A percentile compares a stretch with the other conserved stretches of the same genome.
phyloP scores from a whole-genome alignment of 352 stramenopile species.

The Phytophthora hibernalis region DNA sequence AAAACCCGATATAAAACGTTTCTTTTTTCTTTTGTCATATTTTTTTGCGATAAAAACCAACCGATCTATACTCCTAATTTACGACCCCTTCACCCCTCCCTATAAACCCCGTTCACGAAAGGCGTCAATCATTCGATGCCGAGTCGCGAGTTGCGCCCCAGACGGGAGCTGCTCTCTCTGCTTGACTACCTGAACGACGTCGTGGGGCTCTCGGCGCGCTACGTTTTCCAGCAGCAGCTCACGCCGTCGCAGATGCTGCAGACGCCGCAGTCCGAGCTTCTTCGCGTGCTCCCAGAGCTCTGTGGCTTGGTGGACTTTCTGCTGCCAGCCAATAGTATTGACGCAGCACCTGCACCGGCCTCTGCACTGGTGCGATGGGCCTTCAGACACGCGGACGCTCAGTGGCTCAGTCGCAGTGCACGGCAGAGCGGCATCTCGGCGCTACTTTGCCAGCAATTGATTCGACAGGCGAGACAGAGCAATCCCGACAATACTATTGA shows the following conservation, averaged over 20 bases:
- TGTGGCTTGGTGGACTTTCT: constrained; percentile 48
- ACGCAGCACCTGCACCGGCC: not conserved
- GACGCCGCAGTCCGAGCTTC: constrained; percentile 36
- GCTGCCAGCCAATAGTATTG: constrained; percentile 5
- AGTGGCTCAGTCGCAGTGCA: constrained; percentile 69
- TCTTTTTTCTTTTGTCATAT: too few relatives aligned
- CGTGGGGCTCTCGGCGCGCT: constrained; percentile 53
- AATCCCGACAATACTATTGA: constrained; percentile 5
- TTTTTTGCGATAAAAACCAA: too few relatives aligned
- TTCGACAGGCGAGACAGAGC: constrained; percentile 35
- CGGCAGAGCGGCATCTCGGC: constrained; percentile 59
- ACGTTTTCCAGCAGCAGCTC: constrained; percentile 55
- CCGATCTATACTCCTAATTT: not conserved
- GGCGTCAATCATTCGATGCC: constrained; percentile 2
- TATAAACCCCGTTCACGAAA: not conserved
- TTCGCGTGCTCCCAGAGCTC: constrained; percentile 50
- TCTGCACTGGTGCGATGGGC: constrained; percentile 31
- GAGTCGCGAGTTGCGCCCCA: constrained; percentile 20
- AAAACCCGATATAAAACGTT: too few relatives aligned
- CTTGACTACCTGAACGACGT: constrained; percentile 49
- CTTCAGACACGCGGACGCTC: constrained; percentile 49
- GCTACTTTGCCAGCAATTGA: constrained; percentile 59
- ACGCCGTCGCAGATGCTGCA: constrained; percentile 33
- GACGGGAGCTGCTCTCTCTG: constrained; percentile 18
- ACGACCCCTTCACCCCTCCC: not conserved